Evolutionary conservation across 306 rosid species (phyloP), one percentile per base, ranked within the genome.

Genomic region (Medicago ruthenica): DNA sequence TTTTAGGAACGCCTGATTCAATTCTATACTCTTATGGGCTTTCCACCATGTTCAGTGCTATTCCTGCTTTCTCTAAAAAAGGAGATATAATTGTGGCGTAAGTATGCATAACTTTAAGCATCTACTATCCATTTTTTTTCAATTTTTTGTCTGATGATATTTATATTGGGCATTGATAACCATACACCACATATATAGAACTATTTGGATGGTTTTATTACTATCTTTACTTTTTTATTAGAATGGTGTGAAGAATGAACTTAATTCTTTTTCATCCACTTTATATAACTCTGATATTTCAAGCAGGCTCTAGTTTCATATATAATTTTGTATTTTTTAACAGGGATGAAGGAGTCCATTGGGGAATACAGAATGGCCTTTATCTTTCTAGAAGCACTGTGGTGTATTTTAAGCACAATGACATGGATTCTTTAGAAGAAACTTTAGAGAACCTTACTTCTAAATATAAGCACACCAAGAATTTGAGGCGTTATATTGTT

Each of bases 361-460:
- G 99, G 99, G 98, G 98, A 79, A 92, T 92, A 80, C 99, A 96
- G 82, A 96, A 92, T 83, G 98, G 99, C 63, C 92, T 96, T 60
- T 61, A 87, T 87, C 99, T 96, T 85, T 96, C 99, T 67, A 85
- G 98, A 84, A 96, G 98, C 88, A 92, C 89, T 8, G 87, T 96
- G 74, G 88, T 92, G 76, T 90, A 92, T 79, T 96, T 90, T 80
- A 92, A 89, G 84, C 99, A 96, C 85, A 96, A 96, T 72, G 93
- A 96, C 80, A 87, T 92, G 94, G 81, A 82, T 63, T 91, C 98
- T 65, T 86, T 96, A 80, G 88, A 92, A 70, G 83, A 80, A 55
- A 92, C 93, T 59, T 82, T 90, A 65, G 96, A 90, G 84, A 86
- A 92, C 62, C 57, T 92, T 85, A 88, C 91, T 80, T 69, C 73